A percentile compares a stretch with the other conserved stretches of the same genome.
phyloP scores from a whole-genome alignment of 108 stramenopile species.

The Aurantiochytrium sp. region DNA sequence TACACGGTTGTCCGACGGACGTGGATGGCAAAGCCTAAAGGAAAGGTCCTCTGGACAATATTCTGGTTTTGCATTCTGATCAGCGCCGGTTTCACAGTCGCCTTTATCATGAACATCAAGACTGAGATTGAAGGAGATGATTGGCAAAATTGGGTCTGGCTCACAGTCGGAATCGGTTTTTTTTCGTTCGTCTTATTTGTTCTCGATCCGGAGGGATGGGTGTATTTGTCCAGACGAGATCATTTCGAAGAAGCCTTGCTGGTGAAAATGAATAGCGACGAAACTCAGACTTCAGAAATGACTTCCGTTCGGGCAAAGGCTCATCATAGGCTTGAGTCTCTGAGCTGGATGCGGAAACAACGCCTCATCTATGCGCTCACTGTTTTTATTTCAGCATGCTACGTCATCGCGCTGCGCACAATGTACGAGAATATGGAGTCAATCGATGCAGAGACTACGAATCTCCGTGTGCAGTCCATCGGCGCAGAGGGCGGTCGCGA shows the following conservation, averaged over 20 bases:
- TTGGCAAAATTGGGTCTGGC: too few species aligned
- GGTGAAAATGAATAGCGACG: too few species aligned
- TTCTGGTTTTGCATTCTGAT: too few species aligned
- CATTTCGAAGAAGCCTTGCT: neutral
- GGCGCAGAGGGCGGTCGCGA: neutral
- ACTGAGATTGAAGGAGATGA: too few species aligned
- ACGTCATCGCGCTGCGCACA: neutral
- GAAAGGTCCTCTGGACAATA: too few species aligned
- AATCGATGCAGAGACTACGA: neutral
- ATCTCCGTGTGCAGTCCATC: neutral
- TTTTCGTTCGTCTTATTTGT: neutral
- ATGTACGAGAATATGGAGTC: neutral
- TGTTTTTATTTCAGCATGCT: neutral
- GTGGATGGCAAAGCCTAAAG: too few species aligned
- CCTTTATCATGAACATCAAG: too few species aligned
- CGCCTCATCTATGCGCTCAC: neutral
- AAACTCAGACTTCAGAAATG: neutral
- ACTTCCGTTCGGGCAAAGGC: neutral
- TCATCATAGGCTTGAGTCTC: neutral
- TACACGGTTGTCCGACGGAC: too few species aligned
- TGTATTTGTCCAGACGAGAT: neutral
- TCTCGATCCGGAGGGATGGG: neutral
- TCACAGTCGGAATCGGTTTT: too few species aligned
- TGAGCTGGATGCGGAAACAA: neutral
- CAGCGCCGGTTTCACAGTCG: too few species aligned